phyloP scores from a whole-genome alignment of 176 grass and related monocot species.

The Panicum miliaceum region DNA sequence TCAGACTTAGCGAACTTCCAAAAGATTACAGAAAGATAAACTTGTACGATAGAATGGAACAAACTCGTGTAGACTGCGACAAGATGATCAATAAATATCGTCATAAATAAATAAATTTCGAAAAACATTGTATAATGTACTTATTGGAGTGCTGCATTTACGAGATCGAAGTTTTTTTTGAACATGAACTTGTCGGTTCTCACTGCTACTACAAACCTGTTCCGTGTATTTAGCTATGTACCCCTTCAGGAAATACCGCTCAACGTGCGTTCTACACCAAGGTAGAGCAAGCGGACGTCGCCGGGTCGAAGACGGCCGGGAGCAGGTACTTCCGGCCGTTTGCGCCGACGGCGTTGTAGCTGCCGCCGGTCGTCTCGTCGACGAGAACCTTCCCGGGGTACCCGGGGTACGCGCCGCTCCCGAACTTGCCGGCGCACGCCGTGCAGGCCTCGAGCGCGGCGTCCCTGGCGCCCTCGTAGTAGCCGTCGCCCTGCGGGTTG shows the following conservation, averaged over 20 bases:
- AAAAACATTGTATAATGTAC: no score
- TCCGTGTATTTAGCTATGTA: not conserved
- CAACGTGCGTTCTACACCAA: conserved; percentile 25
- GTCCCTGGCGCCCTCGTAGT: conserved; percentile 52
- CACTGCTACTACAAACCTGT: no score
- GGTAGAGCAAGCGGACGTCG: conserved; percentile 43
- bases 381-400: conserved; percentile 52
- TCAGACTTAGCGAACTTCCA: no score
- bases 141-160: no score
- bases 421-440: conserved; percentile 54
- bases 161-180: no score
- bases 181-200: no score
- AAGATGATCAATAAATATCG: no score
- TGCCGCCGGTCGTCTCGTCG: conserved; percentile 43
- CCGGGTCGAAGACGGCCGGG: conserved; percentile 45
- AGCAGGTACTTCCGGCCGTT: conserved; percentile 55
- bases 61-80: no score
- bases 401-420: conserved; percentile 52
- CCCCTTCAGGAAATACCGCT: not conserved
- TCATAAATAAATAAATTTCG: no score
- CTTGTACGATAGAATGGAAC: no score
- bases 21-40: no score
- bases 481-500: conserved; percentile 59
- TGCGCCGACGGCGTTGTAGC: conserved; percentile 57
- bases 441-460: conserved; percentile 59